These are phyloP conservation scores for Pichiaceae sp. DNA, from an alignment of 1,139 yeast species.

Conservation along the genomic window DNA sequence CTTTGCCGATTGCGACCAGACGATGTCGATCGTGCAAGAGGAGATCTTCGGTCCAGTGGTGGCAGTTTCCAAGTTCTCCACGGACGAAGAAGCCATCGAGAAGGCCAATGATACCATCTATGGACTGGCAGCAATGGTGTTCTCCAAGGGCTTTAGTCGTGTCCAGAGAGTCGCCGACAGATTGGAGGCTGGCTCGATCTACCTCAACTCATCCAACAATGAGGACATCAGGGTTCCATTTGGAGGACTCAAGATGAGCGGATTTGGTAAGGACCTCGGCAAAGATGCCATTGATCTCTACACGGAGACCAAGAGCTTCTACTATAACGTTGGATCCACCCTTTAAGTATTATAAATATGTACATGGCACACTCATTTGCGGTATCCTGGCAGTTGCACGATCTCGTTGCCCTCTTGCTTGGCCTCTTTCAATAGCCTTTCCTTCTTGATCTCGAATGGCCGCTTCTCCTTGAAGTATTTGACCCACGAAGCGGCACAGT, in stretches of 20 bases:
- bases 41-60: slow-evolving; percentile 94
- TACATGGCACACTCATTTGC: slow-evolving; percentile 9
- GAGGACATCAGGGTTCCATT: slow-evolving; percentile 72
- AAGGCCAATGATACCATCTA: slow-evolving; percentile 68
- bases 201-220: slow-evolving; percentile 81
- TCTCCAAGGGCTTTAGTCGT: slow-evolving; percentile 53
- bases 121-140: slow-evolving; percentile 76
- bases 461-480: slow-evolving; percentile 62
- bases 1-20: slow-evolving; percentile 51
- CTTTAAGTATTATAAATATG: not conserved
- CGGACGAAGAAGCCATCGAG: slow-evolving; percentile 57
- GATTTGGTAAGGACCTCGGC: slow-evolving; percentile 85
- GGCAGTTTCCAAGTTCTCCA: slow-evolving; percentile 59
- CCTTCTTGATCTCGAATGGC: slow-evolving; percentile 47
- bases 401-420: slow-evolving; percentile 41
- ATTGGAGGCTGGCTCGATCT: slow-evolving; percentile 75
- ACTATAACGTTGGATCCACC: slow-evolving; percentile 33
- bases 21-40: slow-evolving; percentile 53
- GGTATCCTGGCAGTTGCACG: slow-evolving; percentile 19
- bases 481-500: slow-evolving; percentile 64
- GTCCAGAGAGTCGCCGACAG: slow-evolving; percentile 57
- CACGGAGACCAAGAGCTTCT: slow-evolving; percentile 65
- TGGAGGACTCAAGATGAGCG: slow-evolving; percentile 77
- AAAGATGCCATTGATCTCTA: slow-evolving; percentile 71
- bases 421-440: slow-evolving; percentile 41